A percentile compares a stretch with the other conserved stretches of the same genome.
phyloP scores from a whole-genome alignment of 306 rosid species.

The Quercus robur region DNA sequence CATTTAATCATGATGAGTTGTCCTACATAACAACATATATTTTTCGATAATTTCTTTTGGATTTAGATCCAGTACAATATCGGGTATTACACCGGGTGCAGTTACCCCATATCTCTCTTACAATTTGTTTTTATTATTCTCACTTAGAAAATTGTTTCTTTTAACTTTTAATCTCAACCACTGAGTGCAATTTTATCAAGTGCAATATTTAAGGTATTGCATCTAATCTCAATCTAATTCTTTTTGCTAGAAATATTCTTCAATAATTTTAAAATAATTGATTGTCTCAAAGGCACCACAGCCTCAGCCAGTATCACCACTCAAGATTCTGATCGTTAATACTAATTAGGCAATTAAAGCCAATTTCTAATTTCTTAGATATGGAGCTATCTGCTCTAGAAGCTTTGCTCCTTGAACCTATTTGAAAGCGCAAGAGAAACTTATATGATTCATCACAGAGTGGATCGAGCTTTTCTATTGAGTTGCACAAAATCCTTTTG shows the following conservation, averaged over 20 bases:
- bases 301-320: not conserved
- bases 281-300: not conserved
- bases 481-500: not conserved
- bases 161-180: too few relatives aligned
- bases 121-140: too few relatives aligned
- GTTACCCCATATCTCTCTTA: too few relatives aligned
- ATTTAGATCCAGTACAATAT: too few relatives aligned
- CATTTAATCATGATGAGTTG: not conserved
- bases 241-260: not conserved
- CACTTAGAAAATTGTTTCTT: too few relatives aligned
- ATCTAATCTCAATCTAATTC: too few relatives aligned
- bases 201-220: too few relatives aligned
- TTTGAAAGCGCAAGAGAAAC: not conserved
- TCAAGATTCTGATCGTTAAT: not conserved
- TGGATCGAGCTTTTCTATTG: not conserved
- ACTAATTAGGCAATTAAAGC: not conserved
- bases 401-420: not conserved
- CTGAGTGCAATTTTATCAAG: too few relatives aligned
- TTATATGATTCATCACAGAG: not conserved
- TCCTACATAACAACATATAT: too few relatives aligned
- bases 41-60: too few relatives aligned
- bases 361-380: not conserved
- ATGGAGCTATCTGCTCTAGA: not conserved
- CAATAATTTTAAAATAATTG: not conserved
- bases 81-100: too few relatives aligned